Evolutionary conservation across 352 stramenopile species (phyloP).

Genomic region (Globisporangium echinulatum): DNA sequence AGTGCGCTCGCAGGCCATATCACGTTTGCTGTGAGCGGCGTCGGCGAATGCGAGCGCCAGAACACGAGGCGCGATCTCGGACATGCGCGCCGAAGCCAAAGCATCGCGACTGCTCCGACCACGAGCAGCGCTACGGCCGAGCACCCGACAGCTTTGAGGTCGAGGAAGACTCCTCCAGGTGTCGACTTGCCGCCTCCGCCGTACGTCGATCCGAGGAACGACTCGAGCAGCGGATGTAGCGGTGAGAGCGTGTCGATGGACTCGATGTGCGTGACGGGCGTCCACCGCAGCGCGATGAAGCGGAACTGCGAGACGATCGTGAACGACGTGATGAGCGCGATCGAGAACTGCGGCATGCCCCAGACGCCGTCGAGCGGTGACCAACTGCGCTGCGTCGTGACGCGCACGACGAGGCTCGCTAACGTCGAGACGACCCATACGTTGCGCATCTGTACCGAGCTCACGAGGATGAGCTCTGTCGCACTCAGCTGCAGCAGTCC

Average conservation of each 20-base stretch:
- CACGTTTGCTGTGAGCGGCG: neutral
- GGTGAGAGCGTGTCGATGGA: neutral
- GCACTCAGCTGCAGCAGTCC: slow-evolving; percentile 17
- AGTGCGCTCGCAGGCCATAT: slow-evolving; percentile 1
- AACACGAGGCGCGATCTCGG: slow-evolving; percentile 4
- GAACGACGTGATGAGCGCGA: slow-evolving; percentile 18
- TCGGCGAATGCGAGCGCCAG: slow-evolving; percentile 6
- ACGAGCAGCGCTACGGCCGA: neutral
- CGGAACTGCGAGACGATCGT: slow-evolving; percentile 12
- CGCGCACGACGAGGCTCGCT: slow-evolving; percentile 9
- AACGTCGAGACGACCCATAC: slow-evolving; percentile 12
- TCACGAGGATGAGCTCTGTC: slow-evolving; percentile 10
- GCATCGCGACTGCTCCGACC: neutral
- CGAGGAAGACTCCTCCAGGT: slow-evolving; percentile 4
- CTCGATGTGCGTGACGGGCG: neutral
- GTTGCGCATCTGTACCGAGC: slow-evolving; percentile 10
- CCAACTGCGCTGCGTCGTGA: slow-evolving; percentile 8
- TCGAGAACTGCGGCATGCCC: slow-evolving; percentile 18
- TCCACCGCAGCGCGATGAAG: slow-evolving; percentile 3
- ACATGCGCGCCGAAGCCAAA: neutral
- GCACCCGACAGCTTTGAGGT: slow-evolving; percentile 5
- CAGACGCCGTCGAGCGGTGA: slow-evolving; percentile 12
- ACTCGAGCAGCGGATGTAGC: slow-evolving; percentile 5
- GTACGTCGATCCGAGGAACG: neutral
- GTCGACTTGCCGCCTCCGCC: slow-evolving; percentile 1